Base-by-base conservation (phyloP, 441 rosid species). In the Gossypium davidsonii region DNA sequence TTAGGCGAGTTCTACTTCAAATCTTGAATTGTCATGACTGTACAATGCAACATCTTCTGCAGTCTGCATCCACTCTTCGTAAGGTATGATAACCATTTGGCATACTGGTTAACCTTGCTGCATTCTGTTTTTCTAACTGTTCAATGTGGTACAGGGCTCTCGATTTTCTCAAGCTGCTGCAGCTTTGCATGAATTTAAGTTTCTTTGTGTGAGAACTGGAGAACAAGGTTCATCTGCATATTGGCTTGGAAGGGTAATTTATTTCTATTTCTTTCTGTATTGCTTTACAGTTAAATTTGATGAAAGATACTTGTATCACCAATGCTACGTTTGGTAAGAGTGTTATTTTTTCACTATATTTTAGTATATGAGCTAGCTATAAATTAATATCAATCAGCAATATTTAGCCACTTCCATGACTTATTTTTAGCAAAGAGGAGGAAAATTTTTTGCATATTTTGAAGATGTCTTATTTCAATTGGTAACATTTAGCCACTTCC, bases 161-260 rank as follows among this genome's bases (percentile, higher is more conserved):
- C 85, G 91, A 85, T 87, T 89, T 85, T 89, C 98, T 79, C 98
- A 88, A 82, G 95, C 98, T 63, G 88, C 93, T 78, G 91, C 97
- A 53, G 85, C 93, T 71, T 83, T 95, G 79, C 94, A 90, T 64
- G 98, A 95, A 84, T 89, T 93, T 74, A 95, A 95, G 84, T 81
- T 85, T 76, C 86, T 89, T 26, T 83, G 82, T 83, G 77, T 74
- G 37, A 85, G 85, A 78, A 75, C 70, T 67, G 79, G 77, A 79
- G 88, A 85, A 77, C 83, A 81, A 67, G 74, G 75, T 65, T 85
- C 83, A 15, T 64, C 85, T 73, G 80, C 85, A 56, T 91, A 86
- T 82, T 90, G 94, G 97, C 89, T 79, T 77, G 99, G 99, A 84
- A 90, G 95, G 97, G 98, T 91, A 89, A 72, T 7, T 14, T 26